Evolutionary conservation across 495 filamentous ascomycete genomes (phyloP), one percentile per base, ranked within the genome.

Genomic region (Tuber borchii): DNA sequence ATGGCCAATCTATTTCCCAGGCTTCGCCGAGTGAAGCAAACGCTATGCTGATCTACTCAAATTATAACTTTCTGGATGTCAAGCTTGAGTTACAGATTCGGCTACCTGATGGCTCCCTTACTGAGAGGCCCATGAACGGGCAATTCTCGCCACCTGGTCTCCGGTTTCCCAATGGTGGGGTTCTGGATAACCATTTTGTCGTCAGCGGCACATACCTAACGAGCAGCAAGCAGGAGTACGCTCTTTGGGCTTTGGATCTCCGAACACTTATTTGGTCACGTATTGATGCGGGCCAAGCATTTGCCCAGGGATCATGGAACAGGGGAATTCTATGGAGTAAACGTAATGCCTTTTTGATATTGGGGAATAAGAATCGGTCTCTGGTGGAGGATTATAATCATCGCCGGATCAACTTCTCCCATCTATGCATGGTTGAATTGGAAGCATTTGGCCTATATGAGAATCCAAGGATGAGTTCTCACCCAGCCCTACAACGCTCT

Each of bases 331-430:
- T 99, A 61, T 99, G 95, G 95, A 90, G 92, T 76, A 89, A 94
- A 69, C 88, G 96, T 73, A 99, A 97, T 82, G 90, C 92, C 1
- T 99, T 97, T 84, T 93, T 99, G 65, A 93, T 99, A 76, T 87
- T 99, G 34, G 95, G 95, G 37, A 95, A 97, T 83, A 90, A 95
- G 43, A 95, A 93, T 83, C 87, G 95, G 70, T 97, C 91, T 75
- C 86, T 98, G n/a, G 95, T 97, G 0, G 96, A 99, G 76, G 95
- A 99, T 81, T 99, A 99, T 80, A 97, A 97, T 76, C 95, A 99
- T 79, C 92, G 95, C 17, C 90, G 96, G 20, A 97, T 98, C 85
- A 99, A 99, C 83, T 99, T 99, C 84, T 92, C 92, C 16, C 93
- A 99, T 82, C 88, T 98, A 5, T 97, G 95, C 83, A 90, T 97